phyloP scores from a whole-genome alignment of 2,329 filamentous ascomycete species.

The Aspergillus sojae region DNA sequence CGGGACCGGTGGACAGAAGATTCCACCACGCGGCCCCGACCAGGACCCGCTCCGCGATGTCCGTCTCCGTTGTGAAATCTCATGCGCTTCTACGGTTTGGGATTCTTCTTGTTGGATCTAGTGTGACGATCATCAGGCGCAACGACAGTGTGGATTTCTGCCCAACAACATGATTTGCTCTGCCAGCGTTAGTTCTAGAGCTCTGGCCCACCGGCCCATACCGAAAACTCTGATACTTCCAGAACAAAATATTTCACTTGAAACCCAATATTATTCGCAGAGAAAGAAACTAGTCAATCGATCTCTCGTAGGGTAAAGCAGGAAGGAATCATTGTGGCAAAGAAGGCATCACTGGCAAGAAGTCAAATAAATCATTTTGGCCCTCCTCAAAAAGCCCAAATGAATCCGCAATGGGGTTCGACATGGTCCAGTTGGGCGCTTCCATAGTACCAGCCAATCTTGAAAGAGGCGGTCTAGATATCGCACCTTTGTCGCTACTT shows the following conservation, averaged over 20 bases:
- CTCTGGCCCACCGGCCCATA: background rate
- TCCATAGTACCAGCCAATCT: slow-evolving; percentile 34
- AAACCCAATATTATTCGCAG: background rate
- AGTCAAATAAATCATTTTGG: slow-evolving; percentile 41
- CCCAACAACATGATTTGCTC: slow-evolving; percentile 5
- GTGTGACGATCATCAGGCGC: background rate
- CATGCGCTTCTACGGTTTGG: background rate
- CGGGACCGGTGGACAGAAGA: slow-evolving; percentile 26
- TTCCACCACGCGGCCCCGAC: slow-evolving; percentile 24
- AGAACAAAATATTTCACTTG: background rate
- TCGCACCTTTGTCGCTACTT: slow-evolving; percentile 18
- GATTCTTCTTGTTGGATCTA: background rate
- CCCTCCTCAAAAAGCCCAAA: slow-evolving; percentile 41
- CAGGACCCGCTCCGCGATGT: slow-evolving; percentile 9
- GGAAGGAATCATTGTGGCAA: slow-evolving; percentile 22
- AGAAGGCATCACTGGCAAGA: slow-evolving; percentile 38
- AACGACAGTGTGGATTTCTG: background rate
- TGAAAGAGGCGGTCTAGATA: slow-evolving; percentile 26
- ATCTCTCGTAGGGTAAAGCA: background rate
- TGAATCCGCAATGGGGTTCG: slow-evolving; percentile 39
- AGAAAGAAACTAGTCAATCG: background rate
- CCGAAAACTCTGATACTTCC: background rate
- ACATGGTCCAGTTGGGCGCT: slow-evolving; percentile 39
- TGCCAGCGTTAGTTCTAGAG: background rate
- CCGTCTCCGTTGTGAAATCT: background rate